phyloP scores from a whole-genome alignment of 768 basidiomycete species.

The Tylopilus balloui region DNA sequence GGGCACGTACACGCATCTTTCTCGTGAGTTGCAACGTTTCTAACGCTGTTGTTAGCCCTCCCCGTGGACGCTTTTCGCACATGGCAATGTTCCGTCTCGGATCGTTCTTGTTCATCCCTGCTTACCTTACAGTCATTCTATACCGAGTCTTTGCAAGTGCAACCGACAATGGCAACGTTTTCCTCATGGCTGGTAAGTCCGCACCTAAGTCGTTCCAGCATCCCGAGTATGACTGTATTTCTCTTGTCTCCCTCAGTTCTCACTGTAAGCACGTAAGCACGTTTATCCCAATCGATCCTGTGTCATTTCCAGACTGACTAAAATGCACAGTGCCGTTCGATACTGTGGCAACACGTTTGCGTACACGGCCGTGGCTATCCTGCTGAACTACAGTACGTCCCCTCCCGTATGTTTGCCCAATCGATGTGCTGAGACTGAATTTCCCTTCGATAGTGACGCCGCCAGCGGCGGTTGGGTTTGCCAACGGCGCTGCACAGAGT shows the following conservation, averaged over 20 bases:
- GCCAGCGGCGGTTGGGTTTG: constrained; percentile 80
- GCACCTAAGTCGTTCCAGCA: not conserved
- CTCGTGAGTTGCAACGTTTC: not conserved
- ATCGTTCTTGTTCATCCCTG: constrained; percentile 80
- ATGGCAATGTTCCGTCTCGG: constrained; percentile 89
- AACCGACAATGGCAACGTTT: constrained; percentile 62
- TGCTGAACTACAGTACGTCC: constrained; percentile 77
- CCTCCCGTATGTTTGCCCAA: not conserved
- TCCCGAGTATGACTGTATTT: not conserved
- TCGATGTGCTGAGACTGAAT: not conserved
- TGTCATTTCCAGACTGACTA: not conserved
- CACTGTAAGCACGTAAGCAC: constrained; percentile 73
- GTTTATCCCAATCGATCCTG: not conserved
- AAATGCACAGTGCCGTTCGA: constrained; percentile 60
- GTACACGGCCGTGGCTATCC: constrained; percentile 87
- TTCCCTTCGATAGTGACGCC: constrained; percentile 67
- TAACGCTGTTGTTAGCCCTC: constrained; percentile 48
- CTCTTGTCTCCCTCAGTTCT: constrained; percentile 43
- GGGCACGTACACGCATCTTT: constrained; percentile 39
- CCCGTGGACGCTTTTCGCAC: constrained; percentile 78
- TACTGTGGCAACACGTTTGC: constrained; percentile 86
- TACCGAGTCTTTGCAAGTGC: constrained; percentile 72
- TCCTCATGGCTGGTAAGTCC: constrained; percentile 75
- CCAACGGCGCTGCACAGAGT: constrained; percentile 95
- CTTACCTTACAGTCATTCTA: constrained; percentile 75